phyloP scores from a whole-genome alignment of 116 monocot genomes.

The Trichopus zeylanicus region DNA sequence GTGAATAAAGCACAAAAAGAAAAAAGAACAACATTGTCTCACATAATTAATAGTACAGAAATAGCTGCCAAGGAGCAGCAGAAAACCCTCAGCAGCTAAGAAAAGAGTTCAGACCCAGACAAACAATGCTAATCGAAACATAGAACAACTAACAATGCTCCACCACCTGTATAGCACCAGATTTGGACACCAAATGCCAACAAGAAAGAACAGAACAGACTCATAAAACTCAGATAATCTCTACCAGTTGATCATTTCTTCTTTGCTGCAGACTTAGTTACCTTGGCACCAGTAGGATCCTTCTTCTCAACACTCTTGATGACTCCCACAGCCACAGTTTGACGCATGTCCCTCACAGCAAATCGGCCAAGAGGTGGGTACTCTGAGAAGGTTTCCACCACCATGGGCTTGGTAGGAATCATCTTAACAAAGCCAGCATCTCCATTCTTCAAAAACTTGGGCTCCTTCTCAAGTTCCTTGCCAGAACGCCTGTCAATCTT shows the following conservation, averaged over 20 bases:
- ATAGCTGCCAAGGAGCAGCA: too few relatives aligned
- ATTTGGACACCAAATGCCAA: neutral
- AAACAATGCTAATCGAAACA: neutral
- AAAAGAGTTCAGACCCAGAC: neutral
- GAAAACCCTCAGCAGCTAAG: too few relatives aligned
- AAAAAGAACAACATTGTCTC: too few relatives aligned
- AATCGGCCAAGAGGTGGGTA: neutral
- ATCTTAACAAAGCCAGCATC: neutral
- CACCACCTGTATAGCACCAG: conserved; percentile 1
- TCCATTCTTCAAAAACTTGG: neutral
- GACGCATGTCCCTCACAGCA: neutral
- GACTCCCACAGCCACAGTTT: conserved; percentile 9
- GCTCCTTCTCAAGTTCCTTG: neutral
- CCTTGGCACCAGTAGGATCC: neutral
- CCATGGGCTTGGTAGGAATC: neutral
- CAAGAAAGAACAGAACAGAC: neutral
- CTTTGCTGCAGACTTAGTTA: neutral
- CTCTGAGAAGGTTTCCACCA: neutral
- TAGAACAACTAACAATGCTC: neutral
- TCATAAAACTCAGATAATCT: neutral
- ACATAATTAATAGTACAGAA: too few relatives aligned
- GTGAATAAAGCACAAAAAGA: too few relatives aligned
- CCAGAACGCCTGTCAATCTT: conserved; percentile 11
- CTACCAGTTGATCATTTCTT: too few relatives aligned
- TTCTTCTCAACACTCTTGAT: conserved; percentile 3